Conservation (phyloP, 352 stramenopile species). For the Pythium folliculosum region DNA sequence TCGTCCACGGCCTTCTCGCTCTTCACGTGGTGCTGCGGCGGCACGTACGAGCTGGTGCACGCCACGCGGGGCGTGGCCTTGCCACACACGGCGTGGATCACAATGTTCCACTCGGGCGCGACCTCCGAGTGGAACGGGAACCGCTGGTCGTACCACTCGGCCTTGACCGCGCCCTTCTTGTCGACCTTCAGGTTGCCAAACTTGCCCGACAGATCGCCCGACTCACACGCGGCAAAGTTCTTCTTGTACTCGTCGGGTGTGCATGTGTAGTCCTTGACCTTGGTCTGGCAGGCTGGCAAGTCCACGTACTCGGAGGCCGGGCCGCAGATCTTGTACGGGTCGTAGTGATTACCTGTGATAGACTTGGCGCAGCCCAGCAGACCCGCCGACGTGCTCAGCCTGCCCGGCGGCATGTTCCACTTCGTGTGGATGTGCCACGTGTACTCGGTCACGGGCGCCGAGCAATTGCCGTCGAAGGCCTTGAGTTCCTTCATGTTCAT, state of each 20-base stretch:
- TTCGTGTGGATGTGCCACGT: constrained; percentile 30
- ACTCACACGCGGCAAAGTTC: constrained; percentile 18
- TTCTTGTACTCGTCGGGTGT: constrained; percentile 13
- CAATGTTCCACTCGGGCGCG: constrained; percentile 21
- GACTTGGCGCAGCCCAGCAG: constrained; percentile 20
- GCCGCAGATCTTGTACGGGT: constrained; percentile 26
- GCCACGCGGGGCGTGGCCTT: constrained; percentile 21
- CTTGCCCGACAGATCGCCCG: constrained; percentile 32
- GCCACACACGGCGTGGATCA: constrained; percentile 29
- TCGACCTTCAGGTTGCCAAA: constrained; percentile 23
- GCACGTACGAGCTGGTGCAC: constrained; percentile 1
- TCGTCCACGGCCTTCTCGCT: too few species aligned
- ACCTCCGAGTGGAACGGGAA: constrained; percentile 1
- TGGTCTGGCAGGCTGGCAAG: not conserved
- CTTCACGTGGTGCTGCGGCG: too few species aligned
- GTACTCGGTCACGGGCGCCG: constrained; percentile 19
- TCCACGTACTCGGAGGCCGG: constrained; percentile 26
- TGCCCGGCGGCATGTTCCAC: constrained; percentile 4
- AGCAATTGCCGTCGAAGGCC: constrained; percentile 32
- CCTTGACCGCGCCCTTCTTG: constrained; percentile 10
- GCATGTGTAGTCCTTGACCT: constrained; percentile 21
- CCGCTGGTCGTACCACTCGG: constrained; percentile 10
- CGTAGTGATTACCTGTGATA: constrained; percentile 31
- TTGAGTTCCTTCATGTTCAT: constrained; percentile 9
- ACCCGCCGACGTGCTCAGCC: too few species aligned